Percentiles rank a stretch among this genome's conserved stretches.
phyloP scores from a whole-genome alignment of 208 protist genomes.

The Leishmania lainsoni region DNA sequence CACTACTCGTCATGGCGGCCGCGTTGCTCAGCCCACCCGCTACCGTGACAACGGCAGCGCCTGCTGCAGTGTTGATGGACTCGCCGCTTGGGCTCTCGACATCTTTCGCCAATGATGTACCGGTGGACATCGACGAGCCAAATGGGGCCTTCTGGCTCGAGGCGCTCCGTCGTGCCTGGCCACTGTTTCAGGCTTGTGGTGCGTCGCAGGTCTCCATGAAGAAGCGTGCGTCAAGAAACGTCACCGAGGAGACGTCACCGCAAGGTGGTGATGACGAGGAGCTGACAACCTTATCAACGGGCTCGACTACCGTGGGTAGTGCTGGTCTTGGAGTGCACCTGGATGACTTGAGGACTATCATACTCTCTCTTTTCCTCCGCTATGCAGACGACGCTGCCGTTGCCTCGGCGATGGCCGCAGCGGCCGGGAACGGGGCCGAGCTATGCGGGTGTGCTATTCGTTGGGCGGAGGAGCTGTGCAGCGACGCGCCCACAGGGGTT shows the following conservation, averaged over 20 bases:
- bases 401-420: slow-evolving; percentile 3
- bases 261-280: background rate
- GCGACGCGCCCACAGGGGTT: background rate
- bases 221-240: background rate
- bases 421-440: slow-evolving; percentile 7
- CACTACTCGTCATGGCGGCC: slow-evolving; percentile 50
- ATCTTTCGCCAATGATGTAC: background rate
- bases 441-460: slow-evolving; percentile 10
- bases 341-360: slow-evolving; percentile 12
- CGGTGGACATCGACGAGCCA: background rate
- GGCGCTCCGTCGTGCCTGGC: slow-evolving; percentile 18
- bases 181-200: slow-evolving; percentile 7
- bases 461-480: slow-evolving; percentile 12
- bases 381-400: slow-evolving; percentile 15
- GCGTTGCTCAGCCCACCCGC: slow-evolving; percentile 57
- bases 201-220: background rate
- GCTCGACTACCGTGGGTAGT: background rate
- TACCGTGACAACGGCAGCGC: background rate
- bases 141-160: slow-evolving; percentile 4
- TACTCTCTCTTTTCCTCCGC: slow-evolving; percentile 29
- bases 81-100: background rate
- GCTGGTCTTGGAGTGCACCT: background rate
- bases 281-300: too few species aligned
- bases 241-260: background rate
- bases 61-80: background rate